Evolutionary conservation across 768 basidiomycete species (phyloP), one percentile per base, ranked within the genome.

Genomic region (Collybia sordida): DNA sequence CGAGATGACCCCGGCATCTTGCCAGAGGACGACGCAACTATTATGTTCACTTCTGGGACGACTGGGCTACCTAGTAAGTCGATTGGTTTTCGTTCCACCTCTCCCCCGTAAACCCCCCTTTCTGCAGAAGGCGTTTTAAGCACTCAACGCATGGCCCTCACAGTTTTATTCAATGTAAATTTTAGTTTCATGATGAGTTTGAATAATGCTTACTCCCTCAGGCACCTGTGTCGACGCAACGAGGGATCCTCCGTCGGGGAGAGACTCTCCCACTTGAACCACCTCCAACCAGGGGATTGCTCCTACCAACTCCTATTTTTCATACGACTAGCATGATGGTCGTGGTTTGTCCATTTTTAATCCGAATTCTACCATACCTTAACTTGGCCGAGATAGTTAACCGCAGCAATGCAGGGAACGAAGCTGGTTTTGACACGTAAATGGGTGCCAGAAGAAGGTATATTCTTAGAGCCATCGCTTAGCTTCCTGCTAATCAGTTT

Each of bases 261-360:
- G 73, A 75, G 12, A 51, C 61, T 27, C 59, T 73, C 19, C 59
- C 70, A 12, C 52, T 57, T 2, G 57, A 64, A 5, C 54, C 64
- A 1, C 44, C 63, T 14, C 75, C 68, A 5, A 67, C 76, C 59
- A 72, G 67, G 50, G 75, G 70, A 12, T 56, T 70, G 24, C 59
- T 82, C 25, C 59, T 82, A 21, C 69, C 76, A 15, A 78, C 81
- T 1, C 83, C 83, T 1, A 61, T 85, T 6, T 83, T 85, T 64
- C 82, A 84, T 62, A 81, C 79, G 6, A 81, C 79, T 11, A 80
- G 77, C 2, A 52, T 56, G 22, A 36, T 28, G 18, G 34, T 21
- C 27, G 27, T 31, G 31, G 31, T n/a, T 22, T 42, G 28, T 43
- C 19, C 25, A 7, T 45, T n/a, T 14, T 17, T 43, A 6, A 21